A percentile compares a stretch with the other conserved stretches of the same genome.
These are phyloP conservation scores for Saprolegnia diclina DNA, from an alignment of 352 stramenopile genomes.

Conservation along the genomic window DNA sequence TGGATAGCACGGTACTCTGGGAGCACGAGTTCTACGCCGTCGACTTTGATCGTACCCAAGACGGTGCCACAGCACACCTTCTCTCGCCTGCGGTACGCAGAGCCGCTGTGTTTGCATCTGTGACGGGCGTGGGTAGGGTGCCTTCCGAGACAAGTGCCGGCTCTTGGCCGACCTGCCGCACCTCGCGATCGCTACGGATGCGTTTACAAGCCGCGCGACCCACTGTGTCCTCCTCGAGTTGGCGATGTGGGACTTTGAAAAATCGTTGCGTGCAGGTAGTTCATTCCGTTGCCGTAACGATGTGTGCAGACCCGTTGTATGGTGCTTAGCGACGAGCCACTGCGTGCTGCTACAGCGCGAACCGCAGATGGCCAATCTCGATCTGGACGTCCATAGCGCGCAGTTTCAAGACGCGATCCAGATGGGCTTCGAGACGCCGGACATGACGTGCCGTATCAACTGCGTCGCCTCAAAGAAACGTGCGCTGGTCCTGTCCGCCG, in stretches of 20 bases:
- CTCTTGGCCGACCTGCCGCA: background rate
- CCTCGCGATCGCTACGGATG: constrained; percentile 11
- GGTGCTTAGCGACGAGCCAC: constrained; percentile 20
- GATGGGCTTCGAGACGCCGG: background rate
- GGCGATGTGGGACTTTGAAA: constrained; percentile 24
- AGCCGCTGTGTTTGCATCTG: background rate
- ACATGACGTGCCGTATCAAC: background rate
- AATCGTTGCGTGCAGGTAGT: constrained; percentile 11
- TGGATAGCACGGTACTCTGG: constrained; percentile 14
- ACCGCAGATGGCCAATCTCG: background rate
- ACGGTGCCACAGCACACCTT: background rate
- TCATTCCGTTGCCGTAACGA: background rate
- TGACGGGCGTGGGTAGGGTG: background rate
- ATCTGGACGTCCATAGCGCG: constrained; percentile 5
- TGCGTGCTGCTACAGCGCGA: background rate
- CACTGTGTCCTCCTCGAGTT: constrained; percentile 15
- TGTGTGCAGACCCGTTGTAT: no score
- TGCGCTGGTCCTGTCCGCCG: background rate
- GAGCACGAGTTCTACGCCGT: constrained; percentile 18
- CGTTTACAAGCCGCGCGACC: constrained; percentile 15
- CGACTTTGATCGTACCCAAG: background rate
- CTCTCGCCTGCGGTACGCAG: constrained; percentile 4
- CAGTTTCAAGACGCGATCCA: background rate
- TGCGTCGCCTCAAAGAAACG: constrained; percentile 4
- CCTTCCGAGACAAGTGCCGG: constrained; percentile 6